Conservation (phyloP, 192 early-diverging fungal genomes). For the Entomortierella beljakovae region DNA sequence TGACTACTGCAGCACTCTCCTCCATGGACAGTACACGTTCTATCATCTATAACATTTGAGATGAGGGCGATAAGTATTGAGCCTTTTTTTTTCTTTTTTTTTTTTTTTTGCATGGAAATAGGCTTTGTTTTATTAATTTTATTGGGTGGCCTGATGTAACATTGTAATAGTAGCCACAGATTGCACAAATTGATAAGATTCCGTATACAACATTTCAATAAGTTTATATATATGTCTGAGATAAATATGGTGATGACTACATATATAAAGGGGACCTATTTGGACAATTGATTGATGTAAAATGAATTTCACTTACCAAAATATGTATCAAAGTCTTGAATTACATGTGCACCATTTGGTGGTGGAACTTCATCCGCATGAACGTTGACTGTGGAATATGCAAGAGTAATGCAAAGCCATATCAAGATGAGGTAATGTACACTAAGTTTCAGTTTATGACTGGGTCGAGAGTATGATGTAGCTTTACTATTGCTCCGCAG, state of each 20-base stretch:
- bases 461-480: not conserved
- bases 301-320: slow-evolving; percentile 18
- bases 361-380: slow-evolving; percentile 20
- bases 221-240: no score
- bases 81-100: not conserved
- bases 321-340: slow-evolving; percentile 32
- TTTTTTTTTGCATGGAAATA: not conserved
- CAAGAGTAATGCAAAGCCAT: slow-evolving; percentile 46
- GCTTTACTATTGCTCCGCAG: not conserved
- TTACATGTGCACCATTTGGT: slow-evolving; percentile 9
- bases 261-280: no score
- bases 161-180: no score
- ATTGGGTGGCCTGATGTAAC: no score
- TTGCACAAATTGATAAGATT: no score
- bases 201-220: no score
- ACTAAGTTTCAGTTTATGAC: slow-evolving; percentile 5
- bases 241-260: no score
- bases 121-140: not conserved
- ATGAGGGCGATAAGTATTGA: not conserved
- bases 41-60: slow-evolving; percentile 9
- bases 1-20: slow-evolving; percentile 36
- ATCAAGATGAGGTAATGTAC: slow-evolving; percentile 31
- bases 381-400: slow-evolving; percentile 15
- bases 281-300: no score
- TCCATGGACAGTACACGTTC: slow-evolving; percentile 22